A percentile compares a stretch with the other conserved stretches of the same genome.
Evolutionary conservation across 345 rosid species (phyloP).

Genomic region (Turnera subulata): DNA sequence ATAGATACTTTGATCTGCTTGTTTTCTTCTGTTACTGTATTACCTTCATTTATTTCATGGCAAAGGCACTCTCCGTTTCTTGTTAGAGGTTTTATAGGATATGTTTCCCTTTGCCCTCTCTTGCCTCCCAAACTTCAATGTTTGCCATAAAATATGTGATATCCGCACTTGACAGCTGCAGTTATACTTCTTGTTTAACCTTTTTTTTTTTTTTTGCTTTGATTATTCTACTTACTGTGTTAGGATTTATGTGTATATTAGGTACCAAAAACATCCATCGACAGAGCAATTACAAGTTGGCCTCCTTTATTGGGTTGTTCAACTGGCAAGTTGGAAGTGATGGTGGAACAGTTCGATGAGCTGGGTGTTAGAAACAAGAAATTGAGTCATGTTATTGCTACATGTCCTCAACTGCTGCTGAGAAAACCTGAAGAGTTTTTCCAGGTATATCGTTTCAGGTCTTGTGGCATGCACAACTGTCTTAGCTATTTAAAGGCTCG

Average conservation of each 20-base stretch:
- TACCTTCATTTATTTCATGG: neutral
- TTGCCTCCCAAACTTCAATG: no score
- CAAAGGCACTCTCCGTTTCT: no score
- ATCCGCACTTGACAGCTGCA: no score
- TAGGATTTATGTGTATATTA: conserved; percentile 17
- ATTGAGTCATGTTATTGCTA: conserved; percentile 66
- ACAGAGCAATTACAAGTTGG: conserved; percentile 67
- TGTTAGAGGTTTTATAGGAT: no score
- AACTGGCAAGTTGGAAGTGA: conserved; percentile 52
- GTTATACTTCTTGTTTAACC: no score
- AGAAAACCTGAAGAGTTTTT: conserved; percentile 67
- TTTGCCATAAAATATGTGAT: no score
- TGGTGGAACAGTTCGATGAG: conserved; percentile 51
- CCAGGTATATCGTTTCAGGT: conserved; percentile 32
- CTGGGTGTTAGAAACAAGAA: conserved; percentile 51
- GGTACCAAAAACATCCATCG: conserved; percentile 52
- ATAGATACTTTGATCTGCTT: no score
- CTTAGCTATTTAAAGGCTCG: neutral
- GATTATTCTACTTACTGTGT: neutral
- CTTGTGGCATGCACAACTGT: neutral
- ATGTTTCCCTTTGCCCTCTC: no score
- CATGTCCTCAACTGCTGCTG: conserved; percentile 76
- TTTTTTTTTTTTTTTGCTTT: neutral
- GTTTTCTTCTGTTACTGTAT: no score
- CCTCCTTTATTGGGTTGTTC: conserved; percentile 82